Base-by-base conservation (phyloP, 768 basidiomycete genomes). In the Tephrocybe rancida region DNA sequence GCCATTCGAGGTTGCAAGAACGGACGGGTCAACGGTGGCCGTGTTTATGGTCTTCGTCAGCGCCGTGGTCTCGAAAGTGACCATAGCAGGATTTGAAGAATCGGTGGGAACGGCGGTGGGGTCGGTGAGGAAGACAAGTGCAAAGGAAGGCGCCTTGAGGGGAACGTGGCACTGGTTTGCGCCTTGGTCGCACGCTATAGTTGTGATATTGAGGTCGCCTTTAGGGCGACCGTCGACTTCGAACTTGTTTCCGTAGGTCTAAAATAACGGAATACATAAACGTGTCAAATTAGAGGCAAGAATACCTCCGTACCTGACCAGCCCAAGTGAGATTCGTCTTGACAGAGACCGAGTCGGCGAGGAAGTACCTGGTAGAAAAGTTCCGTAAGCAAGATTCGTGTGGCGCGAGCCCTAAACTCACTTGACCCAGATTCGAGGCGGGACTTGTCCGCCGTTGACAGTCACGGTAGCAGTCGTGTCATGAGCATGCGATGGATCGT, bases 251-350 rank as follows among this genome's bases (percentile, higher is more conserved):
- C 86, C 86, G 41, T 85, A 81, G 0, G 86, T 88, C 81, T 87
- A 59, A 0, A 45, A 14, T 30, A 35, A 26, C 8, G 26, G 7
- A 10, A 49, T 35, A 14, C 22, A 41, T 19, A 41, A 13, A 13
- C 16, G 4, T 10, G 0, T 11, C 9, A 5, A 37, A 44, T 21
- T 3, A 39, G 38, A 19, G 14, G 30, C 24, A 27, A 24, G 11
- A 44, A 46, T 8, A 11, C 57, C 75, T 18, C 21, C 48, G 30
- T 42, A 86, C 86, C 72, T 89, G 91, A 5, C 84, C 83, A 3
- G 87, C 90, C 89, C 90, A 92, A 0, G 83, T 86, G 53, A 91
- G 82, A 61, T 88, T 84, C 48, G 71, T 75, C 62, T 82, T 85
- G 52, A 83, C 79, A 1, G 81, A 71, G 3, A 89, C 84, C 1